Evolutionary conservation across 2,329 filamentous ascomycete genomes (phyloP).

Genomic region (Thielaviopsis euricoi): DNA sequence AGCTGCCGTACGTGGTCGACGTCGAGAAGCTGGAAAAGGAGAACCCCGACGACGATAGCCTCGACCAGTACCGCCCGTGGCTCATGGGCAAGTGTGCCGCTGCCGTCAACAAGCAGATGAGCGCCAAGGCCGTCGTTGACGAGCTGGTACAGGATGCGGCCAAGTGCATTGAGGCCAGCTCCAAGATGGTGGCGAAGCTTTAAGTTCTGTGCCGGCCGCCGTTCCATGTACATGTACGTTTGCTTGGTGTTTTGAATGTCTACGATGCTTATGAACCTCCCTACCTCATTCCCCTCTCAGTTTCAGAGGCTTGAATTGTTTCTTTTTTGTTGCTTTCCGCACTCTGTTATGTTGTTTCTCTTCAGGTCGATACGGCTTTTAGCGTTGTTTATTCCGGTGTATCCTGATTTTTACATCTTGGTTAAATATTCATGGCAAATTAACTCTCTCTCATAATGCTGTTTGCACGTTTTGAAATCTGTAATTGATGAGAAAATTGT

Average conservation of each 20-base stretch:
- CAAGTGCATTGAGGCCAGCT: conserved; percentile 49
- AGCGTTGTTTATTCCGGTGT: not conserved
- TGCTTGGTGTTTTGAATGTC: not conserved
- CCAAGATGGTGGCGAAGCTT: conserved; percentile 47
- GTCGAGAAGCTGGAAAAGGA: conserved; percentile 63
- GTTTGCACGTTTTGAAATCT: too few relatives aligned
- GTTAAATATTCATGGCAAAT: too few relatives aligned
- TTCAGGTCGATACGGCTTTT: not conserved
- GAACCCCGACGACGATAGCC: conserved; percentile 61
- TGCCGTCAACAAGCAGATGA: conserved; percentile 83
- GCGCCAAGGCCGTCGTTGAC: conserved; percentile 80
- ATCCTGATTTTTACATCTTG: too few relatives aligned
- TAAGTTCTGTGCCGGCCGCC: conserved; percentile 29
- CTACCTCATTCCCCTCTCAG: not conserved
- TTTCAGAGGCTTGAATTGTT: not conserved
- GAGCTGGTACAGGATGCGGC: conserved; percentile 81
- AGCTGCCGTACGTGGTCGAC: conserved; percentile 87
- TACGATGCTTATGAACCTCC: not conserved
- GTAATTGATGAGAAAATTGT: not conserved
- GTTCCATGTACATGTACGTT: not conserved
- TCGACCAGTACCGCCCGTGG: conserved; percentile 83
- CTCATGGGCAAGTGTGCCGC: conserved; percentile 96
- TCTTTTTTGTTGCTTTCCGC: not conserved
- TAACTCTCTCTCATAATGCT: too few relatives aligned
- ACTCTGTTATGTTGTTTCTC: not conserved